Evolutionary conservation across 805 yeast species (phyloP).

Genomic region (Zygoascus bituminiphila): DNA sequence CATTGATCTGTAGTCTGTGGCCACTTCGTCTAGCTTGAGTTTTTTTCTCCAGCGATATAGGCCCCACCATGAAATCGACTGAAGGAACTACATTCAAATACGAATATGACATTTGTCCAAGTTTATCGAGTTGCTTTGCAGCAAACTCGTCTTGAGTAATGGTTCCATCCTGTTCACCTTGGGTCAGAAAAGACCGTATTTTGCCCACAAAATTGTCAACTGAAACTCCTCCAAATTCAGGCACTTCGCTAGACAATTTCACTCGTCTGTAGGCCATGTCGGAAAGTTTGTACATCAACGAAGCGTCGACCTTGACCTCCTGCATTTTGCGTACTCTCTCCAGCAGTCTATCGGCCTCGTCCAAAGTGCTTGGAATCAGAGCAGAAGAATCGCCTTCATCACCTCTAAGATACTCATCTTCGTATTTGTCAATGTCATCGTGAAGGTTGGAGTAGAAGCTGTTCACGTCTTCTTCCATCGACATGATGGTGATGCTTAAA

Average conservation of each 20-base stretch:
- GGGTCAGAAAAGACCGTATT: neutral
- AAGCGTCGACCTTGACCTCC: conserved; percentile 4
- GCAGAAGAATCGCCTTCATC: neutral
- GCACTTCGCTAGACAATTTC: neutral
- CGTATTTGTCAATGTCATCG: neutral
- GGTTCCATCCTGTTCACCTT: neutral
- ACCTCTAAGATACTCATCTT: conserved; percentile 1
- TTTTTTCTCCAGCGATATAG: conserved; percentile 53
- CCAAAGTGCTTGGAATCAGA: neutral
- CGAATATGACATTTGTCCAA: conserved; percentile 5
- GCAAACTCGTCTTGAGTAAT: neutral
- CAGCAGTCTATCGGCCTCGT: neutral
- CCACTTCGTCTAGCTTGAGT: neutral
- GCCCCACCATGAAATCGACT: conserved; percentile 61
- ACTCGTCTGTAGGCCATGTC: conserved; percentile 2
- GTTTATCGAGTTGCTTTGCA: conserved; percentile 2
- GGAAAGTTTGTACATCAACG: conserved; percentile 5
- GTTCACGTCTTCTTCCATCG: neutral
- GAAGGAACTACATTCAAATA: conserved; percentile 40
- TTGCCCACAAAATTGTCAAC: neutral
- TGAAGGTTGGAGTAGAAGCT: neutral
- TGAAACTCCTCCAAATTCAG: conserved; percentile 1
- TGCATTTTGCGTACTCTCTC: neutral
- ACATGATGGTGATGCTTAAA: neutral
- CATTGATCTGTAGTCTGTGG: conserved; percentile 6